phyloP scores from a whole-genome alignment of 2,329 filamentous ascomycete species.

The Diplodia sapinea region DNA sequence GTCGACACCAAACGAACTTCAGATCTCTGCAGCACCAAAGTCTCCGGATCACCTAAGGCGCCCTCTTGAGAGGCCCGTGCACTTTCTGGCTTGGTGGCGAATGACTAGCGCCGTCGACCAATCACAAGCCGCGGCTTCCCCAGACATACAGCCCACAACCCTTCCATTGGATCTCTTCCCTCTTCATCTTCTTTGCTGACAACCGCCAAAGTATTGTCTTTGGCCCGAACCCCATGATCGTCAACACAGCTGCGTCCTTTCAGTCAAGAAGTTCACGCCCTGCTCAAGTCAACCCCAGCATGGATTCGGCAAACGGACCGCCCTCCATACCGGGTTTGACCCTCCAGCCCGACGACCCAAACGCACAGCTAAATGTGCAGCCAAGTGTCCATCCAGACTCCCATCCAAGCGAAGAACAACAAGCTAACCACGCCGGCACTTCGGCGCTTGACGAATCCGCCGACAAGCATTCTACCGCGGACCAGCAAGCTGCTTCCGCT shows the following conservation, averaged over 20 bases:
- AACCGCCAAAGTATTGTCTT: neutral
- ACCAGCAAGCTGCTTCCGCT: neutral
- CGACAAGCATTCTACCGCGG: neutral
- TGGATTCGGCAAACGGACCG: too few relatives aligned
- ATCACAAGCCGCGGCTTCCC: neutral
- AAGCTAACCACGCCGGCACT: neutral
- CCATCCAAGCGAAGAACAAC: neutral
- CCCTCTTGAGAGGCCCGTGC: neutral
- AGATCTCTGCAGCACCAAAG: neutral
- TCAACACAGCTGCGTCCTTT: too few relatives aligned
- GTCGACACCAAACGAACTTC: neutral
- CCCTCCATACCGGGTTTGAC: neutral
- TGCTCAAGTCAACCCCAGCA: too few relatives aligned
- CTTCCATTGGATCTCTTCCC: neutral
- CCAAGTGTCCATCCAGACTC: neutral
- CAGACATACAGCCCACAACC: neutral
- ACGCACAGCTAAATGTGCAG: neutral
- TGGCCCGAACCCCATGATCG: too few relatives aligned
- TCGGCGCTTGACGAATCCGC: neutral
- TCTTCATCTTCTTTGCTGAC: neutral
- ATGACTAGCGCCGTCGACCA: neutral
- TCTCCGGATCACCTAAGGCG: neutral
- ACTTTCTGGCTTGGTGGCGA: neutral
- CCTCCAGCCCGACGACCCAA: neutral
- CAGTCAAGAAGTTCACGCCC: neutral